phyloP scores from a whole-genome alignment of 331 rosid genomes.

The Malus hybrid region DNA sequence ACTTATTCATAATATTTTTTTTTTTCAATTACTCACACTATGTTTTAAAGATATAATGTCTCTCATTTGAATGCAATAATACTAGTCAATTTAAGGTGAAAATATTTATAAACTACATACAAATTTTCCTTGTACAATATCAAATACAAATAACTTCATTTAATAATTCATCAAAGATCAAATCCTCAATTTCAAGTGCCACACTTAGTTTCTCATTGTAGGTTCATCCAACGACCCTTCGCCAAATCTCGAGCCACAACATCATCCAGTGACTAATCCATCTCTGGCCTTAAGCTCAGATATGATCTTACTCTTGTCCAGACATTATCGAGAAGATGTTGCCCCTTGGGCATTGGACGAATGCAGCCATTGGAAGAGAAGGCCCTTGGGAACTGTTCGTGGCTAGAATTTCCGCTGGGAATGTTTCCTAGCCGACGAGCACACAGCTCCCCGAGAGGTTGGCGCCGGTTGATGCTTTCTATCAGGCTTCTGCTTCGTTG shows the following conservation, averaged over 20 bases:
- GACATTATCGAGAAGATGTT: constrained; percentile 47
- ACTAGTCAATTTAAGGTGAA: no score
- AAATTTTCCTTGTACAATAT: no score
- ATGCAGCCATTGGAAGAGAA: constrained; percentile 36
- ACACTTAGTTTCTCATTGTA: constrained; percentile 64
- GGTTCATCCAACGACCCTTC: constrained; percentile 66
- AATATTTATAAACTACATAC: no score
- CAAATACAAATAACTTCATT: constrained; percentile 34
- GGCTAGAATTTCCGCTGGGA: no score
- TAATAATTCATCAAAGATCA: constrained; percentile 55
- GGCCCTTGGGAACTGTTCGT: constrained; percentile 36
- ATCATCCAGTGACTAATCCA: constrained; percentile 68
- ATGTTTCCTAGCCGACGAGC: no score
- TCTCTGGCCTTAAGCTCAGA: constrained; percentile 63
- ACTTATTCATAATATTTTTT: no score
- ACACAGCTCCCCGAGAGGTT: no score
- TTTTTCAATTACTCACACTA: no score
- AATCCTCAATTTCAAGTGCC: constrained; percentile 69
- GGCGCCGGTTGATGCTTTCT: no score
- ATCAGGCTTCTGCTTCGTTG: no score
- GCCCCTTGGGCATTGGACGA: constrained; percentile 48
- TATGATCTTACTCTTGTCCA: constrained; percentile 34
- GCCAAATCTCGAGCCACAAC: constrained; percentile 59
- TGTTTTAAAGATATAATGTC: no score
- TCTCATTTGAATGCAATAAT: no score